phyloP scores from a whole-genome alignment of 768 basidiomycete genomes.

The Calocybe indica region DNA sequence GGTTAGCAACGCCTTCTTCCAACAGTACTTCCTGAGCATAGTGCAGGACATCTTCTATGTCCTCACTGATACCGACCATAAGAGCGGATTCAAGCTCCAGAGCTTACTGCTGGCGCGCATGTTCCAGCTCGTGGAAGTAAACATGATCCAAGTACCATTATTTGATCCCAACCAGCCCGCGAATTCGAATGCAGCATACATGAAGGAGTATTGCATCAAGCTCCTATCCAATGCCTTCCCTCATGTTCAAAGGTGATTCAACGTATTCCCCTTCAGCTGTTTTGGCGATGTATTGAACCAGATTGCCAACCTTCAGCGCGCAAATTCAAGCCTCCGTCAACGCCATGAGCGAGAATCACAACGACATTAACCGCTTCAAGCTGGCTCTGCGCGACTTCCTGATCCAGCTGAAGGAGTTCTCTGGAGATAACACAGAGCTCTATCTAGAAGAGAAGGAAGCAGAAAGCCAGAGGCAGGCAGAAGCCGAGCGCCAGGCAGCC shows the following conservation, averaged over 20 bases:
- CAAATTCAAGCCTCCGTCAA: conserved; percentile 69
- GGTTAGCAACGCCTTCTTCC: conserved; percentile 91
- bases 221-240: conserved; percentile 87
- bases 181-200: conserved; percentile 73
- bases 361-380: conserved; percentile 88
- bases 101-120: conserved; percentile 87
- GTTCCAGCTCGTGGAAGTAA: conserved; percentile 87
- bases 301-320: conserved; percentile 32
- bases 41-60: conserved; percentile 97
- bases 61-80: conserved; percentile 96
- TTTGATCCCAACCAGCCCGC: conserved; percentile 73
- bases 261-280: conserved; percentile 7
- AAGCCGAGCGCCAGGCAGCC: conserved; percentile 82
- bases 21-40: conserved; percentile 89
- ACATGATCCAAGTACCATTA: conserved; percentile 74
- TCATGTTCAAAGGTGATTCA: conserved; percentile 72
- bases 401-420: conserved; percentile 96
- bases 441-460: conserved; percentile 93
- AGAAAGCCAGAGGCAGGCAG: conserved; percentile 70
- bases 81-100: conserved; percentile 97
- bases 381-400: conserved; percentile 94
- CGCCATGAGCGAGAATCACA: conserved; percentile 65
- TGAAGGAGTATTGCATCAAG: conserved; percentile 83
- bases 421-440: conserved; percentile 87
- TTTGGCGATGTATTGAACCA: background rate